phyloP scores from a whole-genome alignment of 352 stramenopile genomes.

The Hyaloperonospora arabidopsidis region DNA sequence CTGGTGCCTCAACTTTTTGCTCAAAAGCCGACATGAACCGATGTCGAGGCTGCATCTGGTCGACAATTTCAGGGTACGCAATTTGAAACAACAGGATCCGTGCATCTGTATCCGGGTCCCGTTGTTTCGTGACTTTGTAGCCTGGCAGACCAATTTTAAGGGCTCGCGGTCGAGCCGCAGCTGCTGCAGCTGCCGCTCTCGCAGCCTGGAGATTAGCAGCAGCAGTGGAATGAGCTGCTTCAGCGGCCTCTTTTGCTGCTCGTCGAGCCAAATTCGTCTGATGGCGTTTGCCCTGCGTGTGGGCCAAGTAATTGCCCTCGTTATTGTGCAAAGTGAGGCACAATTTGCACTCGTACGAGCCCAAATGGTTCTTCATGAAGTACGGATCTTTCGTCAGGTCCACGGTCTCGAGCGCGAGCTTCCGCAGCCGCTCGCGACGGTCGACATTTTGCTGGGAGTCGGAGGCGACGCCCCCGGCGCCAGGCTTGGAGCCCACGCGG shows the following conservation, averaged over 20 bases:
- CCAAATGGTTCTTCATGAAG: constrained; percentile 99
- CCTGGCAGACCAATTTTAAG: constrained; percentile 94
- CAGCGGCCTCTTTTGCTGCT: constrained; percentile 74
- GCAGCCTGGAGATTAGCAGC: constrained; percentile 32
- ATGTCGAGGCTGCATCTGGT: constrained; percentile 91
- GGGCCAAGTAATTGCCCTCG: constrained; percentile 98
- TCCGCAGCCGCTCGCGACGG: constrained; percentile 92
- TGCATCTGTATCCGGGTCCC: constrained; percentile 75
- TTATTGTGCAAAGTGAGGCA: constrained; percentile 99
- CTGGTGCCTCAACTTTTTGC: constrained; percentile 94
- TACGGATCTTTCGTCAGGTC: constrained; percentile 99
- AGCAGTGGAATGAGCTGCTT: constrained; percentile 44
- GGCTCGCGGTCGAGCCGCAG: constrained; percentile 44
- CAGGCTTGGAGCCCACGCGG: constrained; percentile 74
- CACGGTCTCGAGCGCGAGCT: constrained; percentile 97
- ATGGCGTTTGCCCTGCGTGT: constrained; percentile 99
- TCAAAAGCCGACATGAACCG: constrained; percentile 99
- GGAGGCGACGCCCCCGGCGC: constrained; percentile 64
- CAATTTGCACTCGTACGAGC: constrained; percentile 98
- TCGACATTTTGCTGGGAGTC: constrained; percentile 85
- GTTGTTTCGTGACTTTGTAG: constrained; percentile 97
- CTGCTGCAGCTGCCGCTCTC: constrained; percentile 33
- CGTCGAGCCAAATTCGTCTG: constrained; percentile 93
- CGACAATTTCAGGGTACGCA: constrained; percentile 93
- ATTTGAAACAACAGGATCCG: constrained; percentile 91